Conservation (phyloP, 768 basidiomycete species). For the Mycena chlorophos region DNA sequence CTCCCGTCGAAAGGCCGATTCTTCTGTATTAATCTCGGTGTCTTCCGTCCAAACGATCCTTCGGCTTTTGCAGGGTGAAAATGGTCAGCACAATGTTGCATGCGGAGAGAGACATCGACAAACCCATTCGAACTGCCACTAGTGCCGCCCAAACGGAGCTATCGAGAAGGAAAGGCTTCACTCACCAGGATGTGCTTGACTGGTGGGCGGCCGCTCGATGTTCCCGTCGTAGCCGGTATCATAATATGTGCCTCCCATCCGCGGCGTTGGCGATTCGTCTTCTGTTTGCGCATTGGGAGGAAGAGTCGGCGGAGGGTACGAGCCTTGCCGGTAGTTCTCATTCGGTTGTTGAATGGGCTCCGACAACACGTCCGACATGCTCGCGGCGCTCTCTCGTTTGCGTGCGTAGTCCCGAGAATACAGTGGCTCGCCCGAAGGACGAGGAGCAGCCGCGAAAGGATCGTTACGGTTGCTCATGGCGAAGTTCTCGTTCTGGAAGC, state of each 20-base stretch:
- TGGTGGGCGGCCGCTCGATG: constrained; percentile 38
- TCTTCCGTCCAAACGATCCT: constrained; percentile 27
- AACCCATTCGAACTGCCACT: constrained; percentile 28
- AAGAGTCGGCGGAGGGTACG: constrained; percentile 31
- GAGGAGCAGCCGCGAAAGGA: constrained; percentile 66
- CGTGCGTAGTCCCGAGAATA: constrained; percentile 41
- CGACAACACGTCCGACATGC: constrained; percentile 55
- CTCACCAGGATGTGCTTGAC: constrained; percentile 51
- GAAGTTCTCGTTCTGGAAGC: constrained; percentile 55
- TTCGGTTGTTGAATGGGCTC: constrained; percentile 49
- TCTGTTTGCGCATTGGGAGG: constrained; percentile 40
- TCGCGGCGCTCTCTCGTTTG: constrained; percentile 54
- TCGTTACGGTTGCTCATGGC: constrained; percentile 64
- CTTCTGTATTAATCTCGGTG: constrained; percentile 18
- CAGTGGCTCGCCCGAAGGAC: constrained; percentile 26
- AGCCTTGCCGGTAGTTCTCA: constrained; percentile 36
- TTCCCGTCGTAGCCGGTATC: constrained; percentile 34
- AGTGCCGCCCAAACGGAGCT: constrained; percentile 26
- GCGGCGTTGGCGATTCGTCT: constrained; percentile 22
- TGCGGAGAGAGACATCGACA: constrained; percentile 11
- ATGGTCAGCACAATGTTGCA: constrained; percentile 8
- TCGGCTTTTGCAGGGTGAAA: constrained; percentile 18
- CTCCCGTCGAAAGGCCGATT: constrained; percentile 13
- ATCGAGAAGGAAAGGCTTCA: constrained; percentile 27
- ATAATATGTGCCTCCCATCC: constrained; percentile 25